These are phyloP conservation scores for Kluyveromyces nonfermentans DNA, from an alignment of 805 yeast genomes.

Conservation along the genomic window DNA sequence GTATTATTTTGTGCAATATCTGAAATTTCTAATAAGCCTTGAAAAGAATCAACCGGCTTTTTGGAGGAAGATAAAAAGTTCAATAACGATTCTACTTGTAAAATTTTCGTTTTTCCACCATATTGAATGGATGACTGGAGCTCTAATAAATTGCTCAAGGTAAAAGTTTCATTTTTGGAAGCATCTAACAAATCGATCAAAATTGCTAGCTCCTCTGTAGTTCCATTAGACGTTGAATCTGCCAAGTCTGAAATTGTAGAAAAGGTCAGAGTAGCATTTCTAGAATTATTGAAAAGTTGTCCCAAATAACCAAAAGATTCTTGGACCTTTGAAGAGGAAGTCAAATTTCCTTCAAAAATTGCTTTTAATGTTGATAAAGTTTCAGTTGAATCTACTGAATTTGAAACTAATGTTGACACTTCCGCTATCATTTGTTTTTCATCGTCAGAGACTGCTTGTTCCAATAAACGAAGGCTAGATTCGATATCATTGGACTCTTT, in stretches of 20 bases:
- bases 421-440: conserved; percentile 13
- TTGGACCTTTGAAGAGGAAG: conserved; percentile 16
- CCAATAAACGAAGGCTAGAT: conserved; percentile 9
- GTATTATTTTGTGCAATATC: conserved; percentile 16
- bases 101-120: background rate
- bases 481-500: conserved; percentile 8
- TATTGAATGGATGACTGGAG: conserved; percentile 7
- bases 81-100: conserved; percentile 9
- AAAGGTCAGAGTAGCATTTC: conserved; percentile 14
- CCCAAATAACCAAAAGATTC: conserved; percentile 15
- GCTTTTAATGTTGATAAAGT: conserved; percentile 10
- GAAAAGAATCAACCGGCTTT: conserved; percentile 18
- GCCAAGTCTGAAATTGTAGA: conserved; percentile 15
- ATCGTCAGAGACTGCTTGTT: conserved; percentile 9
- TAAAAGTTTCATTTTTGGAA: conserved; percentile 16
- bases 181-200: conserved; percentile 15
- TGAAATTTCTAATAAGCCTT: conserved; percentile 18
- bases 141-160: conserved; percentile 12
- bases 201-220: conserved; percentile 18
- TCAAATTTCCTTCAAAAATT: conserved; percentile 16
- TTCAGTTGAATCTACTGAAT: conserved; percentile 11
- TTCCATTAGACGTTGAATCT: conserved; percentile 8
- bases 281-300: conserved; percentile 10
- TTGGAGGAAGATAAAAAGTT: conserved; percentile 15
- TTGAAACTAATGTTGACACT: conserved; percentile 13